These are phyloP conservation scores for Hypoxylon sp. DNA, from an alignment of 2,329 filamentous ascomycete species.

Conservation along the genomic window DNA sequence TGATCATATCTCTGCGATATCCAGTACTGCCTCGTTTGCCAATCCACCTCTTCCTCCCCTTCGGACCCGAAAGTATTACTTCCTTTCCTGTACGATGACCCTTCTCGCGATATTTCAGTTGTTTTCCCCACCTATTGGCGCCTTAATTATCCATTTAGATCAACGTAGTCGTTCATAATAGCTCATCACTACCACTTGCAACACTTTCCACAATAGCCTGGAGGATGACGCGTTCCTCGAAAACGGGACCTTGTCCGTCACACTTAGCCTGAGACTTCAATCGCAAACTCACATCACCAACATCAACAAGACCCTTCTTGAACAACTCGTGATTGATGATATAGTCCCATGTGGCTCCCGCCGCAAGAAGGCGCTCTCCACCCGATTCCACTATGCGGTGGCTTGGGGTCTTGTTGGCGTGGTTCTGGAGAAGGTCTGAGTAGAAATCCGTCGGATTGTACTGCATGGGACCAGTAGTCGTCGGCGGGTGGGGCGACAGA, in stretches of 20 bases:
- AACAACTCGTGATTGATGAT: constrained; percentile 87
- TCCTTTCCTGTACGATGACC: constrained; percentile 2
- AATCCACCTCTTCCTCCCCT: background rate
- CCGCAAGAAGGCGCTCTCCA: constrained; percentile 79
- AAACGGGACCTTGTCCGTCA: constrained; percentile 90
- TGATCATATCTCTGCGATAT: constrained; percentile 9
- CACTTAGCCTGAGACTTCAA: constrained; percentile 83
- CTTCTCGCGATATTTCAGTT: background rate
- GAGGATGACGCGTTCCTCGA: constrained; percentile 81
- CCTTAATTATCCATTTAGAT: background rate
- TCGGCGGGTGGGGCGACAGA: constrained; percentile 62
- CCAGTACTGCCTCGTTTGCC: background rate
- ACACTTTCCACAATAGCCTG: constrained; percentile 84
- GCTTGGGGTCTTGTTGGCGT: constrained; percentile 73
- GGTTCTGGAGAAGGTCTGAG: constrained; percentile 71
- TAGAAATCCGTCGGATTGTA: constrained; percentile 83
- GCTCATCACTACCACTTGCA: constrained; percentile 82
- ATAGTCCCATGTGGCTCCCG: constrained; percentile 88
- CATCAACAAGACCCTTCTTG: constrained; percentile 82
- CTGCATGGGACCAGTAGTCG: constrained; percentile 75
- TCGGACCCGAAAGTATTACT: background rate
- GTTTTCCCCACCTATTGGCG: background rate
- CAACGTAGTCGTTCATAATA: constrained; percentile 65
- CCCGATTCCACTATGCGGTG: constrained; percentile 78
- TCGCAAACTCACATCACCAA: constrained; percentile 83